Base-by-base conservation (phyloP, 2,329 filamentous ascomycete species). In the Huntiella abstrusa region DNA sequence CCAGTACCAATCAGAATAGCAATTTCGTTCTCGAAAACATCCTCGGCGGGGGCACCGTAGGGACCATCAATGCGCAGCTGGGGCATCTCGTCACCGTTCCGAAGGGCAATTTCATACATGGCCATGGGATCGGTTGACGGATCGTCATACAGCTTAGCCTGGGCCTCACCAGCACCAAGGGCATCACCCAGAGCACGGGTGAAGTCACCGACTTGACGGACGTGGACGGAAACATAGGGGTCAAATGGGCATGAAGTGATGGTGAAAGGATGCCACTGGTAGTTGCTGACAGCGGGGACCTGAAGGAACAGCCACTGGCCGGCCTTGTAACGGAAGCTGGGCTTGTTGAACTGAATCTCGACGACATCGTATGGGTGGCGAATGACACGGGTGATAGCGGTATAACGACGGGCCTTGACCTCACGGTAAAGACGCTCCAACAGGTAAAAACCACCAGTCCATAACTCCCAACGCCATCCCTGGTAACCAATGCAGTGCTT, bases 391-490 rank as follows among this genome's bases (percentile, higher is more conserved):
- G 85, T 85, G 56, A 98, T 96, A 61, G 83, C 77, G 6, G 91
- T 96, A 55, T 79, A 72, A 50, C 85, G 78, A 53, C 85, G 73
- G 39, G 84, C 77, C 49, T 88, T 80, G 44, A 96, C 72, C 62
- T 98, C 91, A 48, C 91, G 83, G 62, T 88, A 96, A 0, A 98
- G 66, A 52, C 91, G 80, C 62, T 98, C 91, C 28, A 77, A 59
- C 22, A 98, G 69, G 61, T 98, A 98, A 42, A 96, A 64, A 36
- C 71, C 83, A 52, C 86, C 91, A 5, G 80, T 84, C 55, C 80
- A 77, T 6, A 96, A 71, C 65, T 96, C 91, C 87, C 91, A 98
- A 59, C 91, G 74, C 91, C 91, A 98, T 42, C 91, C 88, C 55
- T 94, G 73, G 58, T 98, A 98, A 36, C 91, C 91, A 49, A 96